Base-by-base conservation (phyloP, 352 stramenopile species). In the Elongisporangium prolatum region DNA sequence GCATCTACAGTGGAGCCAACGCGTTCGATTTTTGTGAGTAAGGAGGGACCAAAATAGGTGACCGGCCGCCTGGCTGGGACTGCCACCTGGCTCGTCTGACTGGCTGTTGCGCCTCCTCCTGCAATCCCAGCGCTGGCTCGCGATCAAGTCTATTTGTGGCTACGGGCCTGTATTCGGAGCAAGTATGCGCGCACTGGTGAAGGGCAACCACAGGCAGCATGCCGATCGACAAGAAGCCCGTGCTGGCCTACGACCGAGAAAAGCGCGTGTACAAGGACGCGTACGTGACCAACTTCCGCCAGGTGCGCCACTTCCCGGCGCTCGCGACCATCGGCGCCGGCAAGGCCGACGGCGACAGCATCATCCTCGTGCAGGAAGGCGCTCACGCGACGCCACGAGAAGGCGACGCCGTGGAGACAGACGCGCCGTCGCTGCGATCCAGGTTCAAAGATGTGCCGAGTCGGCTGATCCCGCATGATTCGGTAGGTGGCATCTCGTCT, bases 191-290 rank as follows among this genome's bases (percentile, higher is more conserved):
- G 34, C 34, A 44, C 34, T 44, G 28, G 28, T 10, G 3, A 38
- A 38, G 28, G 3, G 28, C 28, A 11, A 44, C 17, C 40, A 51
- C 17, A 24, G 14, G 24, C 53, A 40, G 16, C 52, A 49, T 10
- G 38, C 71, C 76, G 66, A 71, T 67, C 54, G 66, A 85, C 59
- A 84, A 79, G 62, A 68, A 71, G 47, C 70, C 81, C 48, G 67
- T 78, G 61, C 57, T 86, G 16, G 75, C 77, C 52, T 88, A 74
- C 60, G 77, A 89, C 65, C 77, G 74, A 66, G 77, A 92, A 57
- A 92, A 87, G 75, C 74, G 78, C 59, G 68, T 86, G 44, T 89
- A 88, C 61, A 90, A 89, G 67, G 75, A 89, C 60, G 80, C 80
- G 0, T 87, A 89, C 53, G 82, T 88, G 24, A 63, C 80, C 50